Percentiles rank a stretch among this genome's conserved stretches.
Evolutionary conservation across 768 basidiomycete genomes (phyloP).

Genomic region (Russula olivacea): DNA sequence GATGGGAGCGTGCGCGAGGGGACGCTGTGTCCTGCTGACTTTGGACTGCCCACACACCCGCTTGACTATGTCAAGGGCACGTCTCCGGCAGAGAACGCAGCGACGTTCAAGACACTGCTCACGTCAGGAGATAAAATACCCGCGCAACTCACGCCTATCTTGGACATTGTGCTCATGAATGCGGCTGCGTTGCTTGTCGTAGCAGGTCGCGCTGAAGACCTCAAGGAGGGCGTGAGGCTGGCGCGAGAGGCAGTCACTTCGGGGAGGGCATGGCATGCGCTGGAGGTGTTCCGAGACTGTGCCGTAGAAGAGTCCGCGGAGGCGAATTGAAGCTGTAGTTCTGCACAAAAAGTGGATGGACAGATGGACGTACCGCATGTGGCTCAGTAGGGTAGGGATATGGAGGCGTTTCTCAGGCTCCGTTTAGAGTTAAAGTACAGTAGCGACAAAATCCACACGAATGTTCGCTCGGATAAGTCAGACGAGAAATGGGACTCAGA

Average conservation of each 20-base stretch:
- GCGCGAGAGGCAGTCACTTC: slow-evolving; percentile 58
- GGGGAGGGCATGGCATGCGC: slow-evolving; percentile 40
- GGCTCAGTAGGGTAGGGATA: not conserved
- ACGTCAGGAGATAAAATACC: slow-evolving; percentile 53
- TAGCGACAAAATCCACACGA: too few species aligned
- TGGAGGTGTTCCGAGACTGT: slow-evolving; percentile 17
- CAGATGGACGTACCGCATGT: not conserved
- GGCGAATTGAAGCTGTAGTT: not conserved
- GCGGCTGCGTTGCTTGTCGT: slow-evolving; percentile 84
- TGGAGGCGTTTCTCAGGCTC: not conserved
- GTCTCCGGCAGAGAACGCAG: slow-evolving; percentile 74
- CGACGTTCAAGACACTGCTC: slow-evolving; percentile 60
- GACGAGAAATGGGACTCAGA: too few species aligned
- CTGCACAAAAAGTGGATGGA: not conserved
- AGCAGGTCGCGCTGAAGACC: slow-evolving; percentile 66
- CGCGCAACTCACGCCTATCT: slow-evolving; percentile 51
- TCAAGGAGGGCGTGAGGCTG: slow-evolving; percentile 61
- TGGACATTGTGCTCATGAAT: slow-evolving; percentile 88
- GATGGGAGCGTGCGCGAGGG: slow-evolving; percentile 59
- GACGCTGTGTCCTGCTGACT: slow-evolving; percentile 62
- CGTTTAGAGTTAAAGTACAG: not conserved
- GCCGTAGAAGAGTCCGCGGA: slow-evolving; percentile 9
- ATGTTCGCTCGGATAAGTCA: too few species aligned
- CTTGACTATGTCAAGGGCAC: slow-evolving; percentile 67
- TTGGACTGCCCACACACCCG: slow-evolving; percentile 70